A percentile compares a stretch with the other conserved stretches of the same genome.
These are phyloP conservation scores for Oryza longistaminata DNA, from an alignment of 176 grass and related monocot genomes.

Conservation along the genomic window DNA sequence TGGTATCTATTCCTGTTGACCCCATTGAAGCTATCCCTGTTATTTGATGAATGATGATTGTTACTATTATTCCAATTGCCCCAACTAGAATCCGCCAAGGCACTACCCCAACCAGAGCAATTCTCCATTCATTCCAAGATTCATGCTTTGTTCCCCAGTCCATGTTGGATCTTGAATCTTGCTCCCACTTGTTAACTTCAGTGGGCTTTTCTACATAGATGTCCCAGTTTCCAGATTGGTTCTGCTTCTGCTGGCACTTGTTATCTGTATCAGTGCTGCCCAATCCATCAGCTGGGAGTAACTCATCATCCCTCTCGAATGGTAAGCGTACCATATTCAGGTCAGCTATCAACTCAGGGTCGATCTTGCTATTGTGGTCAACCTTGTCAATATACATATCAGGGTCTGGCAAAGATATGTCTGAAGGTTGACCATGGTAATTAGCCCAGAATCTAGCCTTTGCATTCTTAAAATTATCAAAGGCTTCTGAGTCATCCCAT, in stretches of 20 bases:
- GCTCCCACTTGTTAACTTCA: conserved; percentile 50
- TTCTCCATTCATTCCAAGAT: conserved; percentile 21
- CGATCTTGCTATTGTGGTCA: conserved; percentile 24
- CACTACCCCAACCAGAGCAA: conserved; percentile 36
- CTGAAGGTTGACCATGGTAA: conserved; percentile 43
- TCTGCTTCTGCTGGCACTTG: conserved; percentile 21
- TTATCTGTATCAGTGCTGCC: neutral
- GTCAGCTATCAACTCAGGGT: conserved; percentile 45
- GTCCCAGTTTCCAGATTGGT: conserved; percentile 50
- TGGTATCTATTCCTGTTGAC: conserved; percentile 27
- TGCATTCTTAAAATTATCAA: conserved; percentile 46
- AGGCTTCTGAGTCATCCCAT: conserved; percentile 52
- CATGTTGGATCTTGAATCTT: neutral
- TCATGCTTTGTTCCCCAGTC: conserved; percentile 36
- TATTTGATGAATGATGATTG: conserved; percentile 12
- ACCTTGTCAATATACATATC: conserved; percentile 48
- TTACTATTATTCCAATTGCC: neutral
- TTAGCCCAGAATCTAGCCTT: conserved; percentile 45
- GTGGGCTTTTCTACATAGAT: conserved; percentile 41
- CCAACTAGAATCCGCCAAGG: conserved; percentile 12
- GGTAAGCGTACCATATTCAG: conserved; percentile 29
- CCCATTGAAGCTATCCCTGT: conserved; percentile 17
- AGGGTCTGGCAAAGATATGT: conserved; percentile 36
- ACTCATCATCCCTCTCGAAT: conserved; percentile 29
- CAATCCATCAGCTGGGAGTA: conserved; percentile 2